Evolutionary conservation across 164 flowering plant genomes (phyloP), one percentile per base, ranked within the genome.

Genomic region (Chimonanthus praecox): DNA sequence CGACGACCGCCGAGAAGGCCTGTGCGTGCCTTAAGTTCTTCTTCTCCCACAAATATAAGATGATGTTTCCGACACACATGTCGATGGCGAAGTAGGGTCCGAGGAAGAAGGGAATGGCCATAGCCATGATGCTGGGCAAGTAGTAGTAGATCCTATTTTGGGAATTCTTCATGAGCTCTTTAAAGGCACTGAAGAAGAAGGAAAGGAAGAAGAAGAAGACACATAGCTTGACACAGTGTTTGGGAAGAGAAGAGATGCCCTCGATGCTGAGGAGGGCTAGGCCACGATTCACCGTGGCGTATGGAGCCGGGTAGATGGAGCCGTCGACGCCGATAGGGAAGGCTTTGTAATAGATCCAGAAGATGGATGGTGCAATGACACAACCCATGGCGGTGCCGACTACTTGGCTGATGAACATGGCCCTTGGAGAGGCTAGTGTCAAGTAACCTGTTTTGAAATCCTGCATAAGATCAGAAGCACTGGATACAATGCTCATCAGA

Each of bases 401-500:
- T 6, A 82, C 71, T 78, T 82, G 85, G 74, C 83, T 76, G 7
- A 67, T 7, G 47, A 82, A 80, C 85, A 82, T 82, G 51, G 85
- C 69, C 5, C 83, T 76, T 4, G 85, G 85, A 0, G 85, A 82
- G 5, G 85, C 71, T 4, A 76, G 78, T 13, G 85, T 82, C 48
- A 82, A 46, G 70, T 82, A 82, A 8, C 83, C 83, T 1, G 83
- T 80, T 72, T 82, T 82, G 76, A 82, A 82, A 61, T 82, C 83
- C 65, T 82, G 81, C 85, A 82, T 82, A 4, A 82, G 82, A 64
- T 82, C 83, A 2, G 85, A 78, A 2, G 85, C 85, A 0, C 83
- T 82, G 4, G 85, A 80, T 3, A 82, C 85, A n/a, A 82, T 82
- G 74, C 81, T 78, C 81, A 82, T 72, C 85, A 82, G 80, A 0